These are phyloP conservation scores for Chytridium lagenaria DNA, from an alignment of 371 early-diverging fungal genomes.

Conservation along the genomic window DNA sequence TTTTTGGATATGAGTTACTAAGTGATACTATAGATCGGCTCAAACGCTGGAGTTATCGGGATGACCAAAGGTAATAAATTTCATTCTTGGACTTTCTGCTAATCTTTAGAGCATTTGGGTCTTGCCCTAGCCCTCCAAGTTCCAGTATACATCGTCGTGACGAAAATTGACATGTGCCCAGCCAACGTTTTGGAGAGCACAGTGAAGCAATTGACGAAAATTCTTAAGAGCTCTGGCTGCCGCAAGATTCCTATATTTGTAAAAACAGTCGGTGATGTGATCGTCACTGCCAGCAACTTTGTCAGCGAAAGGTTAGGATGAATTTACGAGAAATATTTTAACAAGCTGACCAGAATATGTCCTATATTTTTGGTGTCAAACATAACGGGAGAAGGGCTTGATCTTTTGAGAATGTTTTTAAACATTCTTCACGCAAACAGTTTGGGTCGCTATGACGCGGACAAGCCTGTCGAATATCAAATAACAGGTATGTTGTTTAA, in stretches of 20 bases:
- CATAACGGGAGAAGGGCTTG: constrained; percentile 88
- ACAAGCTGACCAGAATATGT: constrained; percentile 66
- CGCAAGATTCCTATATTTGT: constrained; percentile 91
- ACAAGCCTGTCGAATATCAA: constrained; percentile 74
- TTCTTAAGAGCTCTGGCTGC: constrained; percentile 87
- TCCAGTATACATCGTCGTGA: constrained; percentile 89
- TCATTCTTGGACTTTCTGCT: constrained; percentile 2
- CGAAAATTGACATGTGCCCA: constrained; percentile 93
- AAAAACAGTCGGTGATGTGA: constrained; percentile 75
- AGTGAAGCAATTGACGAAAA: constrained; percentile 78
- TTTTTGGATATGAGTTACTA: neutral
- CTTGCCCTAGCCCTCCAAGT: constrained; percentile 82
- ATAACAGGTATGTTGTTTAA: constrained; percentile 59
- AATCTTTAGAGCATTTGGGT: constrained; percentile 80
- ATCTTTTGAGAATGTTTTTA: constrained; percentile 80
- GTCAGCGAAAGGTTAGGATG: constrained; percentile 66
- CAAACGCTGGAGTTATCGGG: constrained; percentile 90
- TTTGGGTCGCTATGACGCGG: constrained; percentile 64
- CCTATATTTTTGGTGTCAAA: constrained; percentile 94
- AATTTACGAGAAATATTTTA: neutral
- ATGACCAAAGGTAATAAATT: constrained; percentile 75
- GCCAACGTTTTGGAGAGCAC: constrained; percentile 81
- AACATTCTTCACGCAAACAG: constrained; percentile 76
- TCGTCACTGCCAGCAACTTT: constrained; percentile 80
- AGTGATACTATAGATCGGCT: constrained; percentile 58